Evolutionary conservation across 2,329 filamentous ascomycete species (phyloP).

Genomic region (Penicillium palitans): DNA sequence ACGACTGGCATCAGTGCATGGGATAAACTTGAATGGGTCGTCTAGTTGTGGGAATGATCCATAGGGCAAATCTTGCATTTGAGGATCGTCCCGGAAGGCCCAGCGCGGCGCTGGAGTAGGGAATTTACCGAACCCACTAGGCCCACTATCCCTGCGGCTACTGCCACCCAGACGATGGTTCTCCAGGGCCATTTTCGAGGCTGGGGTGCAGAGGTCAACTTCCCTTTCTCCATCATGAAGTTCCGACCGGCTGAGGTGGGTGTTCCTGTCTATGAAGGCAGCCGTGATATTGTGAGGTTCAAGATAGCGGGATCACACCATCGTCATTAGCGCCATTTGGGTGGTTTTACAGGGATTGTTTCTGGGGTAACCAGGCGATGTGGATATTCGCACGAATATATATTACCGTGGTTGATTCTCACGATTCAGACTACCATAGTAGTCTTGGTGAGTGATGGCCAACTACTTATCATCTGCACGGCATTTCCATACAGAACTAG

Average conservation of each 20-base stretch:
- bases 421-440: no score
- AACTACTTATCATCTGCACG: no score
- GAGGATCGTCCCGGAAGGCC: not conserved
- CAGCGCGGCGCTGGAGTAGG: not conserved
- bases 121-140: not conserved
- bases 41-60: slow-evolving; percentile 8
- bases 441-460: no score
- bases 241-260: not conserved
- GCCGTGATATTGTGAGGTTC: not conserved
- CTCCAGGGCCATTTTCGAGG: not conserved
- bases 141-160: not conserved
- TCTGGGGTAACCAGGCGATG: not conserved
- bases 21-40: slow-evolving; percentile 19
- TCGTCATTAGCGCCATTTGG: not conserved
- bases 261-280: not conserved
- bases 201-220: no score
- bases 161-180: not conserved
- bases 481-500: no score
- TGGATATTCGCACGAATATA: not conserved
- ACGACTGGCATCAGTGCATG: slow-evolving; percentile 17
- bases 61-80: slow-evolving; percentile 1
- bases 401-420: no score
- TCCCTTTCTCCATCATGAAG: not conserved
- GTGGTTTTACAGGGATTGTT: slow-evolving; percentile 19
- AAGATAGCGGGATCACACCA: not conserved